These are phyloP conservation scores for Hymenoscyphus occultus DNA, from an alignment of 2,329 filamentous ascomycete genomes.

Conservation along the genomic window DNA sequence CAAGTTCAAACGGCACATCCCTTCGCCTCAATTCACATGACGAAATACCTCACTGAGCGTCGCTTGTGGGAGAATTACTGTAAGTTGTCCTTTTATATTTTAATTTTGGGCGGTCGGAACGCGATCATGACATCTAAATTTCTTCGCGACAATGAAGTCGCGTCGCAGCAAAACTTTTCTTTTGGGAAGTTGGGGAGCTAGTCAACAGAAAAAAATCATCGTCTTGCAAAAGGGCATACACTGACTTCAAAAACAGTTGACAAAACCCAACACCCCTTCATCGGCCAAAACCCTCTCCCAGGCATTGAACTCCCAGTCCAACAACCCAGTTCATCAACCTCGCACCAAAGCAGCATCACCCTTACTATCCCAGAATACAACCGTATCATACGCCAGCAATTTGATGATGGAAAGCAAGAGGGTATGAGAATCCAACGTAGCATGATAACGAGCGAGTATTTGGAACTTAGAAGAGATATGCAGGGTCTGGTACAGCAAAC, in stretches of 20 bases:
- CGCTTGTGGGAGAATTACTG: neutral
- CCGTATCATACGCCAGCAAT: neutral
- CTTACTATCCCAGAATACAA: neutral
- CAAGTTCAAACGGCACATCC: neutral
- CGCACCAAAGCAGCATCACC: neutral
- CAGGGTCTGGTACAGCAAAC: neutral
- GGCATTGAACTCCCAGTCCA: neutral
- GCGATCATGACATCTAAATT: neutral
- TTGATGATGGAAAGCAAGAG: neutral
- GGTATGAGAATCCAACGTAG: neutral
- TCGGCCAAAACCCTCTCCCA: neutral
- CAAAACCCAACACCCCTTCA: slow-evolving; percentile 35
- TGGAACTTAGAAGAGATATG: neutral
- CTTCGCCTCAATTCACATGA: neutral
- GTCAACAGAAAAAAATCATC: neutral
- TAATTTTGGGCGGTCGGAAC: neutral
- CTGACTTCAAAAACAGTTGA: slow-evolving; percentile 44
- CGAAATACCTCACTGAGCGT: neutral
- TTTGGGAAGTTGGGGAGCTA: neutral
- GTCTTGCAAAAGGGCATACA: neutral
- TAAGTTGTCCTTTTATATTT: neutral
- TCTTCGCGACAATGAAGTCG: too few species aligned
- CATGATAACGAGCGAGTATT: neutral
- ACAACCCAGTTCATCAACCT: neutral
- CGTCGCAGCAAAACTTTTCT: too few species aligned